Conservation (phyloP, 306 rosid species). For the Cicer cuneatum region DNA sequence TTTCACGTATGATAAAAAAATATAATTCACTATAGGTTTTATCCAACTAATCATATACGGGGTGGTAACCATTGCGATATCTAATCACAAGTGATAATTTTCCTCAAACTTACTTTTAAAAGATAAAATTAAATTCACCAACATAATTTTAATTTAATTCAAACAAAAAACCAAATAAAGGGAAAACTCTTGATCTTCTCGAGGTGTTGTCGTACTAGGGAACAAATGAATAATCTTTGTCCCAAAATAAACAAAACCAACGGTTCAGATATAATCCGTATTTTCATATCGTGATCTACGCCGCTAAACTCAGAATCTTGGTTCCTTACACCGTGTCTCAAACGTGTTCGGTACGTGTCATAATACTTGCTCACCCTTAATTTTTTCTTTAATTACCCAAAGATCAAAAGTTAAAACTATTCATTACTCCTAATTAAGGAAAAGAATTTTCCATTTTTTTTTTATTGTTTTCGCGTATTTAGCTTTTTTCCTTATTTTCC, state of each 20-base stretch:
- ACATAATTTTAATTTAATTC: too few relatives aligned
- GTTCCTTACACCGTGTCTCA: conserved; percentile 52
- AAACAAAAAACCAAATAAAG: too few relatives aligned
- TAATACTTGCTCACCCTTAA: neutral
- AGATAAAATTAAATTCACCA: too few relatives aligned
- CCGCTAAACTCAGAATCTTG: conserved; percentile 36
- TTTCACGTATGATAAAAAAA: too few relatives aligned
- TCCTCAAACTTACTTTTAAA: too few relatives aligned
- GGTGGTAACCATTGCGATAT: too few relatives aligned
- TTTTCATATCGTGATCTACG: conserved; percentile 5
- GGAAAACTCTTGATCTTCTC: neutral
- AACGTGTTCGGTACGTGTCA: conserved; percentile 49
- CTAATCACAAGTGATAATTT: too few relatives aligned
- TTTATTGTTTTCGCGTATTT: conserved; percentile 33
- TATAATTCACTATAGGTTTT: too few relatives aligned
- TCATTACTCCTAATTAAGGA: conserved; percentile 16
- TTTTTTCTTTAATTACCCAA: conserved; percentile 23
- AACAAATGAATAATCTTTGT: conserved; percentile 33
- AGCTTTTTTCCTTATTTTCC: conserved; percentile 25
- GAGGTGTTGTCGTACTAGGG: conserved; percentile 29
- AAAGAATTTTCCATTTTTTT: neutral
- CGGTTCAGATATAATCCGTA: conserved; percentile 40
- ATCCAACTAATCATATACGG: too few relatives aligned
- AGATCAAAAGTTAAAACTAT: neutral
- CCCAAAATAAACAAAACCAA: conserved; percentile 20